Evolutionary conservation across 176 grass and related monocot genomes (phyloP), one percentile per base, ranked within the genome.

Genomic region (Dactylis glomerata): DNA sequence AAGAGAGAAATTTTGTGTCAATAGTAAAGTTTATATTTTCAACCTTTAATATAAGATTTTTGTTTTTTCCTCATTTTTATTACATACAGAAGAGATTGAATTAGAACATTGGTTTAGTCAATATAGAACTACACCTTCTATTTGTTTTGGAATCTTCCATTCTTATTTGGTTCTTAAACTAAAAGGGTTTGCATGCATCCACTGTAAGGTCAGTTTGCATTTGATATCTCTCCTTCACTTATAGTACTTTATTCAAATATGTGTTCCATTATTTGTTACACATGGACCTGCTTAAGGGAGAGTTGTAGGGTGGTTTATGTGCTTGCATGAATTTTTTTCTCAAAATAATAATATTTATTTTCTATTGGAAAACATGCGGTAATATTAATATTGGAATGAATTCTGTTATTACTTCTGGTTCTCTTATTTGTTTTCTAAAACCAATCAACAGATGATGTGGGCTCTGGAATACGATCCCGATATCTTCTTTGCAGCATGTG

Each of bases 391-490:
- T 79, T 12, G 7, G 73, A 49, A 17, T 51, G 62, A 57, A 9
- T n/a, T n/a, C n/a, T n/a, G n/a, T n/a, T 70, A n/a, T 68, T 77
- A 33, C 36, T 75, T 75, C 72, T 68, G 61, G 20, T 38, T 69
- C 79, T 88, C 50, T 63, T 80, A 4, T 71, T 56, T 67, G 67
- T 34, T 86, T 22, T 88, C 23, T 58, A 33, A 68, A 86, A 81
- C 74, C 38, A 85, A 27, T 86, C 50, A 57, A 84, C 91, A 96
- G 97, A 99, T 99, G 93, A 99, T 96, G 93, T 99, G 97, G 97
- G 97, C 97, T 85, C 84, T 99, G 64, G 97, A 99, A 81, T 99
- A 96, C 68, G 91, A 99, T 45, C 97, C 97, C 8, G 97, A 99
- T 51, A 92, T 92, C 62, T 99, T 90, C 86, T 88, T 90, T 15